These are phyloP conservation scores for Vaccinium vitisidaea DNA, from an alignment of 148 eudicot species.

Conservation along the genomic window DNA sequence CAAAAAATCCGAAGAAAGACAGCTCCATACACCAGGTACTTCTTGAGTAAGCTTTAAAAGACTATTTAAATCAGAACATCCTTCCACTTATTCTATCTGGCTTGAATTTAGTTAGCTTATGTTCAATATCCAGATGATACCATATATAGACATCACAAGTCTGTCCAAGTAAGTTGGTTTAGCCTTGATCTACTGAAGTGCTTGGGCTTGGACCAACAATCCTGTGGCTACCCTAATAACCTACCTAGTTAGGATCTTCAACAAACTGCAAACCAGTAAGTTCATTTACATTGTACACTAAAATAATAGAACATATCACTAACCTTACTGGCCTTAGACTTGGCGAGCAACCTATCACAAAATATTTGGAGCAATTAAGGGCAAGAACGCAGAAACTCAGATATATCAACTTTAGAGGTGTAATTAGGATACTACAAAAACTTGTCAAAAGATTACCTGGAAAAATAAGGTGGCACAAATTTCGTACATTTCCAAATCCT, in stretches of 20 bases:
- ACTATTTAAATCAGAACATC: not conserved
- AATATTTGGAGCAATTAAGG: not conserved
- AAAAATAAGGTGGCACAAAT: conserved; percentile 27
- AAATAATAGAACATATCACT: conserved; percentile 15
- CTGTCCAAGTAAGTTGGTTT: not conserved
- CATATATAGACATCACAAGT: not conserved
- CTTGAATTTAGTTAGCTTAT: not conserved
- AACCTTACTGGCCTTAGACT: conserved; percentile 39
- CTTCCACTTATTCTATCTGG: not conserved
- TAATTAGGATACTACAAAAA: conserved; percentile 10
- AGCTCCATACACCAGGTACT: not conserved
- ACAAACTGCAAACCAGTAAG: not conserved
- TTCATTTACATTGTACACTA: not conserved
- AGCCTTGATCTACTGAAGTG: conserved; percentile 1
- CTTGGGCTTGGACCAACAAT: conserved; percentile 8
- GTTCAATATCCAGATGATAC: not conserved
- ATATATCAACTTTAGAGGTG: not conserved
- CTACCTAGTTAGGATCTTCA: not conserved
- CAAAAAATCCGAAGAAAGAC: conserved; percentile 9
- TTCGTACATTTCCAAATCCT: conserved; percentile 30
- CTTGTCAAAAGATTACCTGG: conserved; percentile 28
- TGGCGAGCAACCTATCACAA: conserved; percentile 29
- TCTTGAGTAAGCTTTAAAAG: not conserved
- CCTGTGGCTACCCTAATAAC: not conserved
- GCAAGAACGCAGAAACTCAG: conserved; percentile 5